Conservation (phyloP, 2,329 filamentous ascomycete species). For the Beauveria medogensis region DNA sequence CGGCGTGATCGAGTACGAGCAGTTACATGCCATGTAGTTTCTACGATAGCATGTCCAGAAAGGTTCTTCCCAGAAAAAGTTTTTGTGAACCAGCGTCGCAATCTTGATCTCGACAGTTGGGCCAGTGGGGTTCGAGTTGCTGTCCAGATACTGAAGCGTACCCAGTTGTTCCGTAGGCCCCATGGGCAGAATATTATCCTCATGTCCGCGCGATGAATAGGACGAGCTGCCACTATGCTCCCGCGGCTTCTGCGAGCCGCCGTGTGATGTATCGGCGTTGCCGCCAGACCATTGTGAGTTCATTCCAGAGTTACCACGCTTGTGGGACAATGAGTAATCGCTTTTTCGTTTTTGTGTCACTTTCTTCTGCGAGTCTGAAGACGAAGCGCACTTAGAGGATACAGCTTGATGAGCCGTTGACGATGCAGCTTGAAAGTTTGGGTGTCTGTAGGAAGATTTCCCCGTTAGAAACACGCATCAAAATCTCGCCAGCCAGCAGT, state of each 20-base stretch:
- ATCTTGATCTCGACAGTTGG: slow-evolving; percentile 37
- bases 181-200: not conserved
- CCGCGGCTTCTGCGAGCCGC: not conserved
- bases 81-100: slow-evolving; percentile 76
- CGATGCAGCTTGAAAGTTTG: too few relatives aligned
- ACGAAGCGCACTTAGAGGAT: too few relatives aligned
- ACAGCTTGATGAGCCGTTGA: too few relatives aligned
- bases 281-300: not conserved
- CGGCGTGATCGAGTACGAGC: slow-evolving; percentile 65
- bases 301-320: too few relatives aligned
- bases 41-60: slow-evolving; percentile 90
- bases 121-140: slow-evolving; percentile 36
- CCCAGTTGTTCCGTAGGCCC: slow-evolving; percentile 43
- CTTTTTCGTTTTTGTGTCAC: too few relatives aligned
- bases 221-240: not conserved
- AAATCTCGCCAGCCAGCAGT: not conserved
- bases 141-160: slow-evolving; percentile 53
- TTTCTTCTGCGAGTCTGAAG: too few relatives aligned
- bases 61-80: slow-evolving; percentile 94
- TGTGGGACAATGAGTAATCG: too few relatives aligned
- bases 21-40: slow-evolving; percentile 84
- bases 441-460: not conserved
- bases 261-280: not conserved
- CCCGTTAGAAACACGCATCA: not conserved
- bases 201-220: not conserved